Evolutionary conservation across 176 grass and related monocot genomes (phyloP).

Genomic region (Aegilops tauschii): DNA sequence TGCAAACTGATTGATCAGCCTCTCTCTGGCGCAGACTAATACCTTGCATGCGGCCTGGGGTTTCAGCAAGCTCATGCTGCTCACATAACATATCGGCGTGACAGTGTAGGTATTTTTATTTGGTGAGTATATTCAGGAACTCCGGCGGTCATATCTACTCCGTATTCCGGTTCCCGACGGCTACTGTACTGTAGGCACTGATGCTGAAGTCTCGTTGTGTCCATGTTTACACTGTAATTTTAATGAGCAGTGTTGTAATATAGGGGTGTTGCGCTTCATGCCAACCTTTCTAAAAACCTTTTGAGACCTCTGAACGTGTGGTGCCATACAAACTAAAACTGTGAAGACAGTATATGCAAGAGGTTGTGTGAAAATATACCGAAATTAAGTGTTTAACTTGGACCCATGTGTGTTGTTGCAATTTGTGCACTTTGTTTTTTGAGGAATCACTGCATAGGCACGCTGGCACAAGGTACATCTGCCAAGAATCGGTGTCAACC

Average conservation of each 20-base stretch:
- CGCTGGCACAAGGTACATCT: no score
- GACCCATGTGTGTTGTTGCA: neutral
- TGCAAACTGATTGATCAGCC: slow-evolving; percentile 38
- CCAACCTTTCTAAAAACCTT: slow-evolving; percentile 31
- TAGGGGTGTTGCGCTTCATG: slow-evolving; percentile 42
- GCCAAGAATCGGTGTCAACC: no score
- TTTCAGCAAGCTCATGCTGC: slow-evolving; percentile 36
- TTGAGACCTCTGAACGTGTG: neutral
- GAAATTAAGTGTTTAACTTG: neutral
- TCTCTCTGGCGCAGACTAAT: neutral
- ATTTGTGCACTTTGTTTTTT: no score
- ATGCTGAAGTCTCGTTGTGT: neutral
- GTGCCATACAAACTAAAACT: slow-evolving; percentile 9
- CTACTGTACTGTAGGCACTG: neutral
- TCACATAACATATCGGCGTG: slow-evolving; percentile 32
- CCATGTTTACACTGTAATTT: neutral
- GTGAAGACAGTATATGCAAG: slow-evolving; percentile 18
- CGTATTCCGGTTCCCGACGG: neutral
- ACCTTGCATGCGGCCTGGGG: slow-evolving; percentile 26
- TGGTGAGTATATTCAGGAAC: slow-evolving; percentile 30
- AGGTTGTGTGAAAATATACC: neutral
- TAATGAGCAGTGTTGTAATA: slow-evolving; percentile 33
- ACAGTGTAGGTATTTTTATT: slow-evolving; percentile 34
- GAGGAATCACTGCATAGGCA: no score
- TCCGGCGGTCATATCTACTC: slow-evolving; percentile 23